Evolutionary conservation across 2,329 filamentous ascomycete species (phyloP).

Genomic region (Epichloe gansuensis): DNA sequence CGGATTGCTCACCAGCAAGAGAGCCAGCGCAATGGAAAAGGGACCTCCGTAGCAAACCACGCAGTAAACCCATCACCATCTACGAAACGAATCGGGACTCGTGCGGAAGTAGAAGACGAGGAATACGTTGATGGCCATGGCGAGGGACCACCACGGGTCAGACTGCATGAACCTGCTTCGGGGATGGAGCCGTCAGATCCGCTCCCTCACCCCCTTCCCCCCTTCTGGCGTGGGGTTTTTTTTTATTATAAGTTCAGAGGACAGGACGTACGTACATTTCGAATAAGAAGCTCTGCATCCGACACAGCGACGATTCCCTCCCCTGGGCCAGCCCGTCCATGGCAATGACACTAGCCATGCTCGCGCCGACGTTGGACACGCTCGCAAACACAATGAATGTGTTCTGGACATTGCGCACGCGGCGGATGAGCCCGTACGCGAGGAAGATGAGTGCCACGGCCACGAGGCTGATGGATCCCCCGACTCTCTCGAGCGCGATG

Average conservation of each 20-base stretch:
- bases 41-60: constrained; percentile 60
- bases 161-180: constrained; percentile 54
- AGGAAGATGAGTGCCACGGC: constrained; percentile 39
- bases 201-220: no score
- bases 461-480: constrained; percentile 41
- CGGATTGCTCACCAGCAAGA: constrained; percentile 41
- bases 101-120: constrained; percentile 51
- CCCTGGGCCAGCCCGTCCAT: constrained; percentile 47
- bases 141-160: constrained; percentile 64
- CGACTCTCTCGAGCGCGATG: constrained; percentile 37
- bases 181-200: no score
- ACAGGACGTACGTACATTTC: constrained; percentile 49
- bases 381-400: constrained; percentile 51
- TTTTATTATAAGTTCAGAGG: constrained; percentile 8
- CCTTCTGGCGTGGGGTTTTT: no score
- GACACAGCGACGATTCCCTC: constrained; percentile 43
- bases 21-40: constrained; percentile 51
- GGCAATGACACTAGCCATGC: constrained; percentile 57
- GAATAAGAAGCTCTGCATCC: constrained; percentile 46
- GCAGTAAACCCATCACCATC: constrained; percentile 59
- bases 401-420: constrained; percentile 45
- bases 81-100: constrained; percentile 54
- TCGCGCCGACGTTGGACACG: constrained; percentile 45
- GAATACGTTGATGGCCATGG: constrained; percentile 74
- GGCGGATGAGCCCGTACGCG: constrained; percentile 36